Base-by-base conservation (phyloP, 73 alveolate genomes). In the Paramecium pentaurelia region DNA sequence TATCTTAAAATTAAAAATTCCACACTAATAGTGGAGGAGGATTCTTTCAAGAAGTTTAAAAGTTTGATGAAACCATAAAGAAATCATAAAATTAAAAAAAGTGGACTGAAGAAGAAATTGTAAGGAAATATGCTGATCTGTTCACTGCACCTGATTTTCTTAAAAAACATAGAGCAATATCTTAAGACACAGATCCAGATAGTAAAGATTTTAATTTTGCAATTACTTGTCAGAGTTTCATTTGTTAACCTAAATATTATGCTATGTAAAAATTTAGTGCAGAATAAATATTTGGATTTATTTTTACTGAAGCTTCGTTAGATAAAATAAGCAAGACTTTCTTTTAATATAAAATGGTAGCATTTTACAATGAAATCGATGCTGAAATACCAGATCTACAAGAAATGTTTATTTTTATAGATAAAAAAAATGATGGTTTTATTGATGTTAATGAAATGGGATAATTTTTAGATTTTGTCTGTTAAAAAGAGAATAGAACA, bases 101-200 rank as follows among this genome's bases (percentile, higher is more conserved):
- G 30, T 64, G 84, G 84, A 75, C 77, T 45, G 91, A 80, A 80
- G 91, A 80, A 22, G 91, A 80, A 18, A 80, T 80, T 45, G 58
- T 80, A 6, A 80, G 49, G 16, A 80, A 80, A 25, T 80, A 80
- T 80, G 91, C 91, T 45, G 91, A 80, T 80, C 8, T 80, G 3
- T 80, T 80, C 12, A 80, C 91, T 8, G 71, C 91, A 40, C 91
- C 91, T 32, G 91, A 80, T 25, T 42, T 80, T 25, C 58, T 80
- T 9, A 45, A 80, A 32, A 32, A 80, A 27, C 37, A 44, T 49
- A 80, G 75, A 47, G 91, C 91, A 18, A 44, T 42, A 27, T 73
- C 84, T 7, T 64, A 34, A 40, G 60, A 73, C 10, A 40, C 58
- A 12, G 87, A 73, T 73, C 87, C 87, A 14, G 58, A 73, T 37